A percentile compares a stretch with the other conserved stretches of the same genome.
phyloP scores from a whole-genome alignment of 2,329 filamentous ascomycete species.

The Metarhizium brunneum region DNA sequence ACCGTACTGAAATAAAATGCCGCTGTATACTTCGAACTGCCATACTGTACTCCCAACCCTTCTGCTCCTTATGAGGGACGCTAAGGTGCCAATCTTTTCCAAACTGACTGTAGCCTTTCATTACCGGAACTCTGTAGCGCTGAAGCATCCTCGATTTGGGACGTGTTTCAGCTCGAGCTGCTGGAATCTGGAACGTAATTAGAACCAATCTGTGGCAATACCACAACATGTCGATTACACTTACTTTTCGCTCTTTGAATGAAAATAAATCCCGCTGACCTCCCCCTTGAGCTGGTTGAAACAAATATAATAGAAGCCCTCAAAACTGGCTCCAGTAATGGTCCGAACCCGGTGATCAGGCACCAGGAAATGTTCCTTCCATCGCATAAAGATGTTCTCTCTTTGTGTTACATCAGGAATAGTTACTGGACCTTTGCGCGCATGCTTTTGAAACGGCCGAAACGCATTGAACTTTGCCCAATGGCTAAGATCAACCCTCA shows the following conservation, averaged over 20 bases:
- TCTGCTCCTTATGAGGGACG: neutral
- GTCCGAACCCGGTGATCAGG: slow-evolving; percentile 87
- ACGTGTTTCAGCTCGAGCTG: slow-evolving; percentile 87
- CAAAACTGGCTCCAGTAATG: slow-evolving; percentile 90
- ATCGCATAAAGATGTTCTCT: slow-evolving; percentile 95
- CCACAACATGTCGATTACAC: slow-evolving; percentile 23
- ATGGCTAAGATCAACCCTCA: slow-evolving; percentile 86
- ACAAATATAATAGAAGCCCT: slow-evolving; percentile 98
- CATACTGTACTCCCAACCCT: neutral
- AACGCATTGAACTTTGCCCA: slow-evolving; percentile 89
- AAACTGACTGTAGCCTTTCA: neutral
- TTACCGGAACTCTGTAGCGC: slow-evolving; percentile 70
- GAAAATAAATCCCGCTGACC: slow-evolving; percentile 93
- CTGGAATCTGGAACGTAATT: slow-evolving; percentile 58
- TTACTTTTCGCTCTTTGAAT: slow-evolving; percentile 95
- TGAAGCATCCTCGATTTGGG: slow-evolving; percentile 72
- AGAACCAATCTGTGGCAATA: neutral
- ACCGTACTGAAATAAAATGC: neutral
- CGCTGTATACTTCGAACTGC: neutral
- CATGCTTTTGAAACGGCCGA: slow-evolving; percentile 58
- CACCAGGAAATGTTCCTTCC: slow-evolving; percentile 97
- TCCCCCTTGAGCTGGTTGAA: slow-evolving; percentile 86
- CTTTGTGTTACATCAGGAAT: slow-evolving; percentile 65
- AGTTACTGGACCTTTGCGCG: slow-evolving; percentile 43
- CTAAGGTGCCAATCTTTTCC: neutral